A percentile compares a stretch with the other conserved stretches of the same genome.
Conservation (phyloP, 2,329 filamentous ascomycete species). For the Cladosporium phlei region DNA sequence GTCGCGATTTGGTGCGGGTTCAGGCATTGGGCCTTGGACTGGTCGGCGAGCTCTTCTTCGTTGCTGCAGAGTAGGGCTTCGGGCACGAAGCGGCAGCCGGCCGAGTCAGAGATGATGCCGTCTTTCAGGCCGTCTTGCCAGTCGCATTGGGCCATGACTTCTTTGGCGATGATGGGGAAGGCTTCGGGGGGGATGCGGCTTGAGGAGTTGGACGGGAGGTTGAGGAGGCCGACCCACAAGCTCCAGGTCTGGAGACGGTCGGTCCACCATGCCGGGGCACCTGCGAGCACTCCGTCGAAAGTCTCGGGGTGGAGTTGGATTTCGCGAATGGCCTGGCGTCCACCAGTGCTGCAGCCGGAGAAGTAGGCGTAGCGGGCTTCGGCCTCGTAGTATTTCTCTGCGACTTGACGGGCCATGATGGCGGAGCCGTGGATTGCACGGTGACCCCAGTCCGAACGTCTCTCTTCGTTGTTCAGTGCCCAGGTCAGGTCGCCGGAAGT, state of each 20-base stretch:
- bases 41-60: slow-evolving; percentile 21
- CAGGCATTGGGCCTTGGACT: slow-evolving; percentile 36
- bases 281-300: slow-evolving; percentile 54
- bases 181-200: slow-evolving; percentile 41
- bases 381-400: slow-evolving; percentile 45
- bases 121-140: slow-evolving; percentile 46
- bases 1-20: slow-evolving; percentile 42
- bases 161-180: slow-evolving; percentile 43
- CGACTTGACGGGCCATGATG: slow-evolving; percentile 45
- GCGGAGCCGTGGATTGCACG: slow-evolving; percentile 47
- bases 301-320: slow-evolving; percentile 52
- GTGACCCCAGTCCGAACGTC: slow-evolving; percentile 37
- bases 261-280: slow-evolving; percentile 50
- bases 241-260: slow-evolving; percentile 45
- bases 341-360: slow-evolving; percentile 56
- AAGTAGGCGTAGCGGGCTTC: slow-evolving; percentile 49
- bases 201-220: slow-evolving; percentile 42
- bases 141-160: slow-evolving; percentile 50
- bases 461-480: slow-evolving; percentile 36
- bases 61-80: slow-evolving; percentile 37
- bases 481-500: slow-evolving; percentile 32
- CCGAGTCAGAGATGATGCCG: slow-evolving; percentile 46
- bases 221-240: slow-evolving; percentile 44
- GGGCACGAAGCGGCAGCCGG: slow-evolving; percentile 44
- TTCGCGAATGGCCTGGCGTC: slow-evolving; percentile 53